These are phyloP conservation scores for Botrytis fabae DNA, from an alignment of 2,329 filamentous ascomycete species.

Conservation along the genomic window DNA sequence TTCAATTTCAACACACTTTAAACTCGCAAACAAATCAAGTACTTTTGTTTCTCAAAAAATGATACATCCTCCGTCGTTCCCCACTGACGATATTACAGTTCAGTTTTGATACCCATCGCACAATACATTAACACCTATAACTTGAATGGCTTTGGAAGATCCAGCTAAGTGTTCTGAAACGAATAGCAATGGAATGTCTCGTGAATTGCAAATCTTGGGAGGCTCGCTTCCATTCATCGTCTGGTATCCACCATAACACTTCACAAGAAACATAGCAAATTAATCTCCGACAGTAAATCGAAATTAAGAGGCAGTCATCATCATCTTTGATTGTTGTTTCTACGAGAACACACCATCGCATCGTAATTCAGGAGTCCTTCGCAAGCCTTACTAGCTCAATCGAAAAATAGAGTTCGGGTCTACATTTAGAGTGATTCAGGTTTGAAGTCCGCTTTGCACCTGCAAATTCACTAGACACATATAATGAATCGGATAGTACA, in stretches of 20 bases:
- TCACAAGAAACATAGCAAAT: too few species aligned
- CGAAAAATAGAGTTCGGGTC: too few species aligned
- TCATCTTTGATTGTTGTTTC: too few species aligned
- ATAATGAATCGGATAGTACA: neutral
- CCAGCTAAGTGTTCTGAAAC: too few species aligned
- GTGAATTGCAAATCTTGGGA: neutral
- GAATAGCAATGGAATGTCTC: too few species aligned
- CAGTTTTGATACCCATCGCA: neutral
- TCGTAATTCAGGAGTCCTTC: too few species aligned
- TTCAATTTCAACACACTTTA: neutral
- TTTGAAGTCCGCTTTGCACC: neutral
- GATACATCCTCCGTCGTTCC: slow-evolving; percentile 25
- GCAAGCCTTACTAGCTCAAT: too few species aligned
- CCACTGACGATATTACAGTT: slow-evolving; percentile 2
- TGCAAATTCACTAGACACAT: neutral
- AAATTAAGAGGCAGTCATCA: too few species aligned
- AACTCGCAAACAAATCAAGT: neutral
- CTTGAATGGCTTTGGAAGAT: neutral
- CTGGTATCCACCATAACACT: too few species aligned
- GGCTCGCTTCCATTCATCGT: neutral
- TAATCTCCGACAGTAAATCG: too few species aligned
- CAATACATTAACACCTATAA: neutral
- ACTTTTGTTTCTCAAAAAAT: neutral
- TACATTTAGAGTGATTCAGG: too few species aligned
- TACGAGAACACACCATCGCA: too few species aligned